phyloP scores from a whole-genome alignment of 441 rosid genomes.

The Erodium trifolium region DNA sequence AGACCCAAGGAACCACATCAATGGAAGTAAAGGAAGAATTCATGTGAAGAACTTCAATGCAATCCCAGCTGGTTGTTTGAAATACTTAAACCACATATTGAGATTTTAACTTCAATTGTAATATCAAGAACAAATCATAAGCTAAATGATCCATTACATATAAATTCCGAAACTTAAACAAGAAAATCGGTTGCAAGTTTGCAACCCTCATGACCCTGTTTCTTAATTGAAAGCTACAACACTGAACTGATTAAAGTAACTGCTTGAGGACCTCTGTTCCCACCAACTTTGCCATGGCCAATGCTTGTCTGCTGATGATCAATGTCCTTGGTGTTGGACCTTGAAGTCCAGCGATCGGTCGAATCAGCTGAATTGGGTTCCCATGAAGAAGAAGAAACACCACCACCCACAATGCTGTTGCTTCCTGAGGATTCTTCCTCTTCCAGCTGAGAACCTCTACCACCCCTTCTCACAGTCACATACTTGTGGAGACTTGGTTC shows the following conservation, averaged over 20 bases:
- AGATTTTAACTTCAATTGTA: no score
- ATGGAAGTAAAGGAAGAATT: neutral
- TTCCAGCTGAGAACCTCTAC: conserved; percentile 18
- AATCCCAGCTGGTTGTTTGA: neutral
- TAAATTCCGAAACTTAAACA: neutral
- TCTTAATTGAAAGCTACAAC: conserved; percentile 11
- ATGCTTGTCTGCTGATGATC: conserved; percentile 29
- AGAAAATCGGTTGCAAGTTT: conserved; percentile 24
- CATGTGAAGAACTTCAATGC: neutral
- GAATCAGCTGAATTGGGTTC: conserved; percentile 79
- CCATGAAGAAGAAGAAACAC: conserved; percentile 46
- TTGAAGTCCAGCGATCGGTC: conserved; percentile 54
- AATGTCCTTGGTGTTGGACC: conserved; percentile 38
- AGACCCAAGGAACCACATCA: no score
- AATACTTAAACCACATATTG: neutral
- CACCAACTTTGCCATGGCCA: conserved; percentile 37
- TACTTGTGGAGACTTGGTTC: conserved; percentile 76
- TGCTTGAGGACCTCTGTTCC: conserved; percentile 23
- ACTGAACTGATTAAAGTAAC: conserved; percentile 9
- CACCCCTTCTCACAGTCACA: conserved; percentile 48
- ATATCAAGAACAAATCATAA: conserved; percentile 6
- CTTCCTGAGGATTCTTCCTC: conserved; percentile 79
- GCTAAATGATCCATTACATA: conserved; percentile 5
- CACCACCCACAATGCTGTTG: conserved; percentile 44
- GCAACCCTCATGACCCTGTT: conserved; percentile 19